phyloP scores from a whole-genome alignment of 177 flowering plant species.

The Vitis hybrid region DNA sequence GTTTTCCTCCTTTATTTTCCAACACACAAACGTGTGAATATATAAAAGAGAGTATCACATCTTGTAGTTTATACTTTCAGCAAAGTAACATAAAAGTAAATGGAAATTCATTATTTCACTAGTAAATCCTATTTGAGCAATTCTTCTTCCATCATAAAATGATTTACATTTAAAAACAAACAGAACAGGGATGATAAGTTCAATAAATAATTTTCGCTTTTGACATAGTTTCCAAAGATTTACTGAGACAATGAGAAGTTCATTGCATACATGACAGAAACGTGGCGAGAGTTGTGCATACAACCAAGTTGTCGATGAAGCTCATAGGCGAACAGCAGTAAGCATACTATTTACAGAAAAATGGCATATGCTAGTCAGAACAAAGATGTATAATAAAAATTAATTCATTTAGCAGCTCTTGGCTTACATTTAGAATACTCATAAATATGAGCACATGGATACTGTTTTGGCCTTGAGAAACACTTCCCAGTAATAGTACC shows the following conservation, averaged over 20 bases:
- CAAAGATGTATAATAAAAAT: conserved; percentile 6
- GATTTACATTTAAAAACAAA: background rate
- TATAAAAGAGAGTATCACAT: no score
- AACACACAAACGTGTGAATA: no score
- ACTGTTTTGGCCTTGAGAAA: conserved; percentile 32
- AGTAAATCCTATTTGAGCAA: background rate
- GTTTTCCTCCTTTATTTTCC: no score
- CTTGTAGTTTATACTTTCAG: background rate
- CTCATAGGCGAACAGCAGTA: conserved; percentile 75
- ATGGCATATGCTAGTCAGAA: conserved; percentile 5
- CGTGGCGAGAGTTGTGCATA: conserved; percentile 36
- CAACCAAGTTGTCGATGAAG: conserved; percentile 63
- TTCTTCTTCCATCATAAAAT: background rate
- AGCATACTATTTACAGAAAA: conserved; percentile 51
- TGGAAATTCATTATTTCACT: no score
- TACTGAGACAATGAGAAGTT: no score
- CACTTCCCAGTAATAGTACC: conserved; percentile 51
- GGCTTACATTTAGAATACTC: conserved; percentile 80
- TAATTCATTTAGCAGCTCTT: background rate
- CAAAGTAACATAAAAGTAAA: background rate
- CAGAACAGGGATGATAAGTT: no score
- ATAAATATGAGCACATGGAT: conserved; percentile 72
- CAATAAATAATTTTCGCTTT: no score
- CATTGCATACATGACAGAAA: conserved; percentile 72
- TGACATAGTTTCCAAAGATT: no score